Evolutionary conservation across 805 yeast genomes (phyloP), one percentile per base, ranked within the genome.

Genomic region (Metschnikowia continentalis): DNA sequence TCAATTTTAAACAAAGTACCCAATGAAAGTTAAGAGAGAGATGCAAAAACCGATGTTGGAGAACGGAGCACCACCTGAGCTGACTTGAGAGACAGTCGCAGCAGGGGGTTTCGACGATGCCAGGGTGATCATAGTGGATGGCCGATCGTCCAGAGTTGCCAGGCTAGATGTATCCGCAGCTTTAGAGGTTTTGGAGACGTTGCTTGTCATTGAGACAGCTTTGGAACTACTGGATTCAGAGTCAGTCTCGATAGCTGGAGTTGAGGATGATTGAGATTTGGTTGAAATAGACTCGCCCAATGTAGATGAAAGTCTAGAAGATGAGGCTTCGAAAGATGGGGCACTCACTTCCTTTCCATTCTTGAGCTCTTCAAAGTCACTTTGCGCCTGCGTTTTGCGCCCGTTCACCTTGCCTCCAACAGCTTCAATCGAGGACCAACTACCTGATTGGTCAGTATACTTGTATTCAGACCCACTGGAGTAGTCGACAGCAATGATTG

Each of bases 391-490:
- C 17, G 35, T 32, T 37, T 43, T 35, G 47, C 64, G 61, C 14
- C 64, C 65, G 38, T 56, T 55, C 6, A 62, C 52, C 20, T 51
- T 32, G 4, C 82, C 81, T n/a, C 61, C 68, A 8, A 62, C 58
- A 14, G 78, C 71, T 43, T 58, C 54, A 47, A 77, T 76, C 2
- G 77, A 70, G 23, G 58, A 51, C 70, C 72, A 69, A 19, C 54
- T 45, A 5, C 82, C 81, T 32, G 69, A 54, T 30, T 55, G 53
- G 56, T 75, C 79, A 5, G 65, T 54, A 58, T 77, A 78, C 30
- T 58, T 52, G 60, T 79, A 78, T 45, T 60, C 61, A 3, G 65
- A 49, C 7, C 82, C 82, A 5, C 77, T 63, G n/a, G 81, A 77
- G 60, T 78, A 79, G 57, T 78, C 82, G 23, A 62, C 52, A n/a